A percentile compares a stretch with the other conserved stretches of the same genome.
These are phyloP conservation scores for Phytophthora pistaciae DNA, from an alignment of 352 stramenopile species.

Conservation along the genomic window DNA sequence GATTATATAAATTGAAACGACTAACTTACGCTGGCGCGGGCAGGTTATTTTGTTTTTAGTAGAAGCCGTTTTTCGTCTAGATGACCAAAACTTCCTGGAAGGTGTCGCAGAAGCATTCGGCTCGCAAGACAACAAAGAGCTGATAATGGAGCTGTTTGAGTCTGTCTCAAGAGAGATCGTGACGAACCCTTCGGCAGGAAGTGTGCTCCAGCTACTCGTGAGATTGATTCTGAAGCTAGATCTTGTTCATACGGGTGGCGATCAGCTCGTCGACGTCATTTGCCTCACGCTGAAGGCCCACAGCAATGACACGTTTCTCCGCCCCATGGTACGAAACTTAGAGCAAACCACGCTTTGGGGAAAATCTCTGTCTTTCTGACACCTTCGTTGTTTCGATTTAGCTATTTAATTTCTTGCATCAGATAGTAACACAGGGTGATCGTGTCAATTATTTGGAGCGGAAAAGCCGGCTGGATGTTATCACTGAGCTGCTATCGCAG, in stretches of 20 bases:
- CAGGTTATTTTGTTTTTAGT: conserved; percentile 32
- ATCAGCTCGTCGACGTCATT: conserved; percentile 38
- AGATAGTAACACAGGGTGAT: conserved; percentile 23
- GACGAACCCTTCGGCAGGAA: conserved; percentile 23
- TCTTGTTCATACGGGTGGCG: conserved; percentile 34
- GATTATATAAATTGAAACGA: background rate
- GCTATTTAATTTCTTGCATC: conserved; percentile 30
- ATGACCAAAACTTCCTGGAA: conserved; percentile 26
- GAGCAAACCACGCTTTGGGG: background rate
- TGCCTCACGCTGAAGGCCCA: conserved; percentile 37
- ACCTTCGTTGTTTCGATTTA: conserved; percentile 4
- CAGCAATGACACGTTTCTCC: conserved; percentile 41
- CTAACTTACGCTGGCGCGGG: background rate
- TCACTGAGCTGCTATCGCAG: conserved; percentile 21
- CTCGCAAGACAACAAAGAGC: conserved; percentile 12
- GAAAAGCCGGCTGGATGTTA: conserved; percentile 19
- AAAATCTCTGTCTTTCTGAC: background rate
- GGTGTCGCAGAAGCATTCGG: conserved; percentile 22
- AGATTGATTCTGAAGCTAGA: conserved; percentile 39
- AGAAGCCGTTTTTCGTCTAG: conserved; percentile 25
- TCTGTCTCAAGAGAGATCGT: conserved; percentile 29
- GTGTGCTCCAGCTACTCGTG: conserved; percentile 42
- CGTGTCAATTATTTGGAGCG: conserved; percentile 9
- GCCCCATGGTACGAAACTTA: conserved; percentile 26
- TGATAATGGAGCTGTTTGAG: conserved; percentile 32